A percentile compares a stretch with the other conserved stretches of the same genome.
phyloP scores from a whole-genome alignment of 225 moss, liverwort and hornwort genomes.

The Antitrichia curtipendula region DNA sequence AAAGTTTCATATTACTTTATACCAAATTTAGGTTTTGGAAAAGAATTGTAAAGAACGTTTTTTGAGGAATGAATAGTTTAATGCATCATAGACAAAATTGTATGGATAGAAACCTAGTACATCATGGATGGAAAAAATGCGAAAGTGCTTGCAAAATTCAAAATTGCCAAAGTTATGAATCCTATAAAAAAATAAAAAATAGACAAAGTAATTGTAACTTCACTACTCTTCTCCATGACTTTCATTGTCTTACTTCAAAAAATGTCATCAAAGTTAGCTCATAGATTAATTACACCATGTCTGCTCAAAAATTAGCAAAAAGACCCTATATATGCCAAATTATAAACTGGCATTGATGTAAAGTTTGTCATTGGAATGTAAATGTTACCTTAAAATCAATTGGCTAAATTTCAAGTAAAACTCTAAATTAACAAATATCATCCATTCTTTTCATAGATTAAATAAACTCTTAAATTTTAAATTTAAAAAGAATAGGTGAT shows the following conservation, averaged over 20 bases:
- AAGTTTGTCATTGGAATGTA: neutral
- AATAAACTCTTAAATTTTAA: too few relatives aligned
- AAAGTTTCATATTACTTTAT: neutral
- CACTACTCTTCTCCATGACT: neutral
- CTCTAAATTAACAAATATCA: neutral
- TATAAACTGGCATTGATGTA: neutral
- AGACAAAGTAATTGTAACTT: neutral
- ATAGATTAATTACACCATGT: too few relatives aligned
- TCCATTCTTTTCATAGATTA: too few relatives aligned
- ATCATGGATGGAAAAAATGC: neutral
- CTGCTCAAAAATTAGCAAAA: too few relatives aligned
- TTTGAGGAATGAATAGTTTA: neutral
- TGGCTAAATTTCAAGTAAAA: neutral
- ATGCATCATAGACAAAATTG: neutral
- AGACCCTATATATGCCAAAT: neutral
- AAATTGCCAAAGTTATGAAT: neutral
- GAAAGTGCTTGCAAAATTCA: neutral
- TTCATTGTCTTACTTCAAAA: neutral
- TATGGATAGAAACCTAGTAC: neutral
- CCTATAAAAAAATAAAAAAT: neutral
- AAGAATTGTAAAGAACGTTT: neutral
- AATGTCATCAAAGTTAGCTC: neutral
- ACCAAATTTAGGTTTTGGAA: neutral
- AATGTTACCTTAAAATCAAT: neutral
- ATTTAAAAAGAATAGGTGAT: neutral